Conservation (phyloP, 1,284 basidiomycete species). For the Crepidotus sp. region DNA sequence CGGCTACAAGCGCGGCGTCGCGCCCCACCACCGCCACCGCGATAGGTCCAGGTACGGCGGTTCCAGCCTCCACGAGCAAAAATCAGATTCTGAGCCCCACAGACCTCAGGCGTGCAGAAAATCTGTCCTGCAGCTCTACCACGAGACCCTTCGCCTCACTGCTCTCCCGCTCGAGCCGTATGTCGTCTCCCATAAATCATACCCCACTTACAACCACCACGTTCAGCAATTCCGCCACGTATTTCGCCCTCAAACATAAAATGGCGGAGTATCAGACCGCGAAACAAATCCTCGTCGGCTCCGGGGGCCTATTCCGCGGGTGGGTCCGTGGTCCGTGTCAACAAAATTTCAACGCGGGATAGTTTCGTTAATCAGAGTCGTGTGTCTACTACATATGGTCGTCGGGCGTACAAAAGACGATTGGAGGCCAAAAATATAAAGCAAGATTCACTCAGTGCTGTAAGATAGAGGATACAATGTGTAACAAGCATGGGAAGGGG, state of each 20-base stretch:
- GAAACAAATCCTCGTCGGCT: slow-evolving; percentile 37
- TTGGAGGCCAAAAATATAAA: not conserved
- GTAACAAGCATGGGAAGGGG: not conserved
- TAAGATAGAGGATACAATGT: not conserved
- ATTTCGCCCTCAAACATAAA: slow-evolving; percentile 26
- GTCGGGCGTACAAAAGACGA: not conserved
- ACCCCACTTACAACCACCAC: slow-evolving; percentile 9
- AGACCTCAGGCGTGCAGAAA: slow-evolving; percentile 44
- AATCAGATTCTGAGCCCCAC: not conserved
- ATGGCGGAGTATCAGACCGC: slow-evolving; percentile 36
- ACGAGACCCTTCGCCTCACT: slow-evolving; percentile 15
- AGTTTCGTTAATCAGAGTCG: not conserved
- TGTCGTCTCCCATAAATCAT: not conserved
- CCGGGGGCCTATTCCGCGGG: slow-evolving; percentile 40
- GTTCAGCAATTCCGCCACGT: slow-evolving; percentile 23
- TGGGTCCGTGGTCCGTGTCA: slow-evolving; percentile 37
- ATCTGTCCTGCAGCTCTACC: slow-evolving; percentile 20
- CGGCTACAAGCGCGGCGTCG: slow-evolving; percentile 66
- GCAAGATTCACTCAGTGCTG: not conserved
- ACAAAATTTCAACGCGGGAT: slow-evolving; percentile 1
- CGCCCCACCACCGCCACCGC: slow-evolving; percentile 56
- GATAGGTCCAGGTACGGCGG: slow-evolving; percentile 48
- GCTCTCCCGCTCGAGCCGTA: slow-evolving; percentile 13
- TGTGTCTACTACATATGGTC: not conserved
- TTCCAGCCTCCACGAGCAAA: not conserved